Conservation (phyloP, 1,139 yeast genomes). For the Saccharomycopsis hybrid region DNA sequence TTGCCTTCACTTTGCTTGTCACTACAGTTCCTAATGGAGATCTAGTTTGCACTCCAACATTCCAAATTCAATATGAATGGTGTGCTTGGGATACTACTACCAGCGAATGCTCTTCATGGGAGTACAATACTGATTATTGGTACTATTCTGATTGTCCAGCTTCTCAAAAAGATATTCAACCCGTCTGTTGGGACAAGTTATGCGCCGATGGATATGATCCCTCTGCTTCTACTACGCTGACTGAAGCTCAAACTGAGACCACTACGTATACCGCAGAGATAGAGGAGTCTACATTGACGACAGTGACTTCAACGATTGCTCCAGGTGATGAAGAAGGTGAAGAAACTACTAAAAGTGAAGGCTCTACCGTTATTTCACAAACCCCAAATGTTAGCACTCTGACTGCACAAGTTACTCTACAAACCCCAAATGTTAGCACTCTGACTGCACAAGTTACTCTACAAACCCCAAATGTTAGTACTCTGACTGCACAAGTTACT, state of each 20-base stretch:
- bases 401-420: too few species aligned
- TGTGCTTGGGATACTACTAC: neutral
- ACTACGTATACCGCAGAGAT: neutral
- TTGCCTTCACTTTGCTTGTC: neutral
- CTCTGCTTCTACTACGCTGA: neutral
- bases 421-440: too few species aligned
- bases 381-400: too few species aligned
- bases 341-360: too few species aligned
- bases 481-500: too few species aligned
- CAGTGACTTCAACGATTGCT: neutral
- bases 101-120: neutral
- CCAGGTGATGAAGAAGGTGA: neutral
- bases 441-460: too few species aligned
- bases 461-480: too few species aligned
- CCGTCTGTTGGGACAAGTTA: neutral
- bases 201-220: neutral
- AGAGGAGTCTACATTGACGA: neutral
- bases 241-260: neutral
- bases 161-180: neutral
- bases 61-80: neutral
- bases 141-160: neutral
- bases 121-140: neutral
- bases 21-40: neutral
- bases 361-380: too few species aligned
- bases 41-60: neutral